These are phyloP conservation scores for Trichoderma reesei DNA, from an alignment of 495 filamentous ascomycete genomes.

Conservation along the genomic window DNA sequence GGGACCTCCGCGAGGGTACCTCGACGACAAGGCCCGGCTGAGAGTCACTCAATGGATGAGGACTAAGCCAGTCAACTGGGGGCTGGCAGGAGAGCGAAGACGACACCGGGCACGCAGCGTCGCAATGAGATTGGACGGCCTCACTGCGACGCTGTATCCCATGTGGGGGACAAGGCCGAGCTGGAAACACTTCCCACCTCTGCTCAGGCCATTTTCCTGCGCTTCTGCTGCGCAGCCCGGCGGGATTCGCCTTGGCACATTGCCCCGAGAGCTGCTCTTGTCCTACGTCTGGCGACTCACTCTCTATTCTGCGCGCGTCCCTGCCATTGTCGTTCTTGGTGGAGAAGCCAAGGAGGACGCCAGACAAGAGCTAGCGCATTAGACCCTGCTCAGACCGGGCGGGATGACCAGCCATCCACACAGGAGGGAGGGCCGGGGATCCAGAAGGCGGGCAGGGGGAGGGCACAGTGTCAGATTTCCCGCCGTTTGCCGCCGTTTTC, in stretches of 20 bases:
- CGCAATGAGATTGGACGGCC: background rate
- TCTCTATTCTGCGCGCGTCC: slow-evolving; percentile 3
- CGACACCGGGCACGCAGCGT: background rate
- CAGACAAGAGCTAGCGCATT: background rate
- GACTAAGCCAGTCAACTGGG: background rate
- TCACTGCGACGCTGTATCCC: background rate
- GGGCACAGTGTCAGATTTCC: slow-evolving; percentile 6
- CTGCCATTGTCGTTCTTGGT: slow-evolving; percentile 8
- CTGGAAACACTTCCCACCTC: background rate
- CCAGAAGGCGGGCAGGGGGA: slow-evolving; percentile 2
- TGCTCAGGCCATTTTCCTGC: background rate
- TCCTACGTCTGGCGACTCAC: background rate
- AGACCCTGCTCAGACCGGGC: slow-evolving; percentile 1
- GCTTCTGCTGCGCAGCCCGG: background rate
- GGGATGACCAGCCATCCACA: slow-evolving; percentile 7
- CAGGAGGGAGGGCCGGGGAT: background rate
- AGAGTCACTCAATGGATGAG: background rate
- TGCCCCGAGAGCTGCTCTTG: background rate
- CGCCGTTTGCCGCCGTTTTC: background rate
- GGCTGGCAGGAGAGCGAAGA: background rate
- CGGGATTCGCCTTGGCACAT: background rate
- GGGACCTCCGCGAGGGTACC: background rate
- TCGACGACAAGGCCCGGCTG: background rate
- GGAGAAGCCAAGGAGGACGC: background rate
- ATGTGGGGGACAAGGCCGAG: background rate